Evolutionary conservation across 345 rosid genomes (phyloP).

Genomic region (Gossypium arboreum): DNA sequence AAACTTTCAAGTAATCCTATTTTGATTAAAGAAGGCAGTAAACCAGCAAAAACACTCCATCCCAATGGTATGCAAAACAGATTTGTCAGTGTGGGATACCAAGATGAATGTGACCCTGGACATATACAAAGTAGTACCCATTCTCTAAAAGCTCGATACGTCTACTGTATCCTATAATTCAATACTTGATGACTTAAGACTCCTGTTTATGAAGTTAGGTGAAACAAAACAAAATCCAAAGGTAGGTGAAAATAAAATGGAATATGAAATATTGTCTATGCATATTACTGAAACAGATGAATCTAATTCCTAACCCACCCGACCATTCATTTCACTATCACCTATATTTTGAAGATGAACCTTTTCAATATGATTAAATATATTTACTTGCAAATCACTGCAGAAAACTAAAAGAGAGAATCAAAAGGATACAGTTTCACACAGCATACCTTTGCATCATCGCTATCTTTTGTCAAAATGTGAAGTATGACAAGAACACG

Average conservation of each 20-base stretch:
- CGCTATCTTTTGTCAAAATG: slow-evolving; percentile 42
- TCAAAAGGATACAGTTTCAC: slow-evolving; percentile 4
- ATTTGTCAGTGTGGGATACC: not conserved
- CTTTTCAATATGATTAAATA: slow-evolving; percentile 5
- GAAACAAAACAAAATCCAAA: not conserved
- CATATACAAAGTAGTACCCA: not conserved
- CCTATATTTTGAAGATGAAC: not conserved
- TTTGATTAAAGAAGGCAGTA: not conserved
- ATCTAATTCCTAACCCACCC: not conserved
- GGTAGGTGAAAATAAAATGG: not conserved
- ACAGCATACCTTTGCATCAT: slow-evolving; percentile 58
- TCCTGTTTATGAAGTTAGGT: not conserved
- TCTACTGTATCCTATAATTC: not conserved
- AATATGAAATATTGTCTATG: not conserved
- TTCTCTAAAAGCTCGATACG: not conserved
- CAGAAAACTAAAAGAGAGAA: not conserved
- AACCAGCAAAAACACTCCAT: not conserved
- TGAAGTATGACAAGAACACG: slow-evolving; percentile 41
- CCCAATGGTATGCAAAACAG: slow-evolving; percentile 5
- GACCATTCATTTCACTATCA: not conserved
- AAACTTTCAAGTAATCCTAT: not conserved
- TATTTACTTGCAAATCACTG: not conserved
- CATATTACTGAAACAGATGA: not conserved
- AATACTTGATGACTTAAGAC: not conserved
- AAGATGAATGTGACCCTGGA: not conserved